phyloP scores from a whole-genome alignment of 345 rosid genomes.

The Anacardium occidentale region DNA sequence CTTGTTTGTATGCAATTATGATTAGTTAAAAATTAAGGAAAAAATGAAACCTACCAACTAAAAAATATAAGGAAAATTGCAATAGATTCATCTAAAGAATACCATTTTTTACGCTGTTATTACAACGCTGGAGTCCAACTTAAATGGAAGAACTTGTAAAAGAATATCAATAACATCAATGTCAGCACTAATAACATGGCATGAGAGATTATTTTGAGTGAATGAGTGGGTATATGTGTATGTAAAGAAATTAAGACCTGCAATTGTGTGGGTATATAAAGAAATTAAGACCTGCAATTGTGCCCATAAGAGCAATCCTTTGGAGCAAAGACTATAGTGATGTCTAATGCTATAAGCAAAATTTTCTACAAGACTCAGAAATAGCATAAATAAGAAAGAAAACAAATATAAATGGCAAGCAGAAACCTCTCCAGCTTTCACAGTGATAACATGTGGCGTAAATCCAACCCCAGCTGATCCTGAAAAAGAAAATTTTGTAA shows the following conservation, averaged over 20 bases:
- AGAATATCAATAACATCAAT: neutral
- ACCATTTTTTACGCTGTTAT: neutral
- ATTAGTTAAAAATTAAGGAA: neutral
- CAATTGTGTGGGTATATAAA: no score
- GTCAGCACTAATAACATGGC: neutral
- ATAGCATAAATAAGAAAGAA: slow-evolving; percentile 2
- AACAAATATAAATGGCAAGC: slow-evolving; percentile 16
- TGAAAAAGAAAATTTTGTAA: slow-evolving; percentile 30
- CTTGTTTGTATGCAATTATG: neutral
- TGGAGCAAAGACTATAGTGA: neutral
- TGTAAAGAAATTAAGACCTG: no score
- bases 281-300: no score
- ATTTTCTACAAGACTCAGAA: neutral
- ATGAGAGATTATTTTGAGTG: neutral
- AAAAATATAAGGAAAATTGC: neutral
- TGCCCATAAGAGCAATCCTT: neutral
- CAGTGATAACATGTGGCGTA: slow-evolving; percentile 60
- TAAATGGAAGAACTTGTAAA: neutral
- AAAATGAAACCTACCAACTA: neutral
- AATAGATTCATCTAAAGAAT: slow-evolving; percentile 6
- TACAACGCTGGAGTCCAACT: neutral
- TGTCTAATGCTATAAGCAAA: neutral
- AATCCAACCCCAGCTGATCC: slow-evolving; percentile 54
- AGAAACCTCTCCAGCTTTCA: slow-evolving; percentile 71
- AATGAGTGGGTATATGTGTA: no score